phyloP scores from a whole-genome alignment of 305 asterid genomes.

The Coffea humblotiana region DNA sequence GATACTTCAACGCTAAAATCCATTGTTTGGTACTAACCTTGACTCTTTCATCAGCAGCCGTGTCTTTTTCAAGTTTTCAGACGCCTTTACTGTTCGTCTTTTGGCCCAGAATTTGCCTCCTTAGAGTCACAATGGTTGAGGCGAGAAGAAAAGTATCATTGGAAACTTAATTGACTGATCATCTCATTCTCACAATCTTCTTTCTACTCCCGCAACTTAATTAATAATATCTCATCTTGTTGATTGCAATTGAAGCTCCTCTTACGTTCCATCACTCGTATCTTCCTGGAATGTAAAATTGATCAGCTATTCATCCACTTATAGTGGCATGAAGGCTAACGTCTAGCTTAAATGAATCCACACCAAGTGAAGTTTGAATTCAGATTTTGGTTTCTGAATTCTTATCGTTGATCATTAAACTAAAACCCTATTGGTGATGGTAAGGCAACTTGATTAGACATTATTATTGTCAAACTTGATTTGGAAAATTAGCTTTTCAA shows the following conservation, averaged over 20 bases:
- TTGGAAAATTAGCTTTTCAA: background rate
- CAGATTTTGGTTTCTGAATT: too few relatives aligned
- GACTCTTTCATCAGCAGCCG: background rate
- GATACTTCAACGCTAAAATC: background rate
- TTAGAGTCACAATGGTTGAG: background rate
- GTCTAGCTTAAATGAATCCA: too few relatives aligned
- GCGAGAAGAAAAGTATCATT: background rate
- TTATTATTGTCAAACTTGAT: background rate
- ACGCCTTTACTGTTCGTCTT: background rate
- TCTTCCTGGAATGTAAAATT: background rate
- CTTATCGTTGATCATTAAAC: too few relatives aligned
- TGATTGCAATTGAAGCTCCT: background rate
- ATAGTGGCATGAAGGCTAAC: too few relatives aligned
- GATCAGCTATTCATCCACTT: background rate
- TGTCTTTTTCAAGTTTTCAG: background rate
- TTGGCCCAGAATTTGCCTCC: background rate
- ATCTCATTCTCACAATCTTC: background rate
- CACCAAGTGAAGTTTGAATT: too few relatives aligned
- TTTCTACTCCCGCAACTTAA: background rate
- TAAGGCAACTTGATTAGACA: too few relatives aligned
- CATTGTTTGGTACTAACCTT: background rate
- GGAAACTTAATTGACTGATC: conserved; percentile 8
- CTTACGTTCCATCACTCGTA: background rate
- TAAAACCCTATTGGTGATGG: too few relatives aligned
- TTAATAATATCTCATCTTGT: background rate